Base-by-base conservation (phyloP, 2,329 filamentous ascomycete genomes). In the Aspergillus pseudoglaucus region DNA sequence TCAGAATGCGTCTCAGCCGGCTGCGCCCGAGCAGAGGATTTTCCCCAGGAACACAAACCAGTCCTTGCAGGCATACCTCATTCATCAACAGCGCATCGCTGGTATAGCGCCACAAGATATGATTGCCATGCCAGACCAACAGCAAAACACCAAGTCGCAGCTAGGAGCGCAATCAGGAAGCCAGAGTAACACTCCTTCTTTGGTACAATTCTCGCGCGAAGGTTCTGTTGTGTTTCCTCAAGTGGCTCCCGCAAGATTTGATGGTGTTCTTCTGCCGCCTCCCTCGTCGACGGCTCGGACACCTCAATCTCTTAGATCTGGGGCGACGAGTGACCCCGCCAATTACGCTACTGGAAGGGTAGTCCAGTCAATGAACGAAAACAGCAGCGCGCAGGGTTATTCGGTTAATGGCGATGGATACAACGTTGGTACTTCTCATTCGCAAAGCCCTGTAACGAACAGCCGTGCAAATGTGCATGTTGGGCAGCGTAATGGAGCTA, bases 61-160 rank as follows among this genome's bases (percentile, higher is more conserved):
- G 2, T 38, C 47, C 9, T 41, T 66, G 8, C 59, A 64, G 27
- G 50, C 47, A 4, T 62, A 58, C 40, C 52, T 67, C 12, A 51
- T 65, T 37, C 57, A 57, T 4, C 58, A 62, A 46, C 64, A 67
- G 45, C 42, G 59, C 6, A 15, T 64, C 8, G 62, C 55, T 8
- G 64, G 64, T 3, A 56, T 67, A 22, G 45, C 53, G 1, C 53
- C 49, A 4, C 46, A 60, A 4, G 17, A 59, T 7, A 37, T 66
- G 23, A 48, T 60, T 23, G 45, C 47, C 3, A 60, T 64, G 47
- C 25, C 30, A 23, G 33, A 25, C n/a, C 37, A 25, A 8, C 15
- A 25, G 14, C 9, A 22, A 32, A 23, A 27, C 17, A 25, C 25
- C 7, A 40, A 35, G 40, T 23, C 27, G 17, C 38, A 35, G 15